A percentile compares a stretch with the other conserved stretches of the same genome.
Evolutionary conservation across 306 rosid species (phyloP).

Genomic region (Urtica urens): DNA sequence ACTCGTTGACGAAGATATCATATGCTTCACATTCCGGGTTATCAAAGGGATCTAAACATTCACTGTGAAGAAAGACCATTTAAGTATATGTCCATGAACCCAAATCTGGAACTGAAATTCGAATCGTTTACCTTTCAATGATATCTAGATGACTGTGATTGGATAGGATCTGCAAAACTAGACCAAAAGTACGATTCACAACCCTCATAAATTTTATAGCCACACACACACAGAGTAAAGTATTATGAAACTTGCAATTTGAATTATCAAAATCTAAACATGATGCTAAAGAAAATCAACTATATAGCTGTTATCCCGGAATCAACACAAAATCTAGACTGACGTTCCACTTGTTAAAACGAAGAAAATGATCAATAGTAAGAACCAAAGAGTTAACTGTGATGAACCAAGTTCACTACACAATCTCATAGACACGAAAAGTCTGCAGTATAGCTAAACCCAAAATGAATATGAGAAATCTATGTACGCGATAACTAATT

Average conservation of each 20-base stretch:
- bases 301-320: too few species aligned
- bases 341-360: too few species aligned
- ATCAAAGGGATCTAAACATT: constrained; percentile 87
- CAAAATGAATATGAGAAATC: background rate
- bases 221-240: background rate
- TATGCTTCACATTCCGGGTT: constrained; percentile 84
- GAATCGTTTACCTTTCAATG: constrained; percentile 49
- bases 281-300: too few species aligned
- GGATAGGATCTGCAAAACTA: constrained; percentile 55
- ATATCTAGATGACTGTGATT: constrained; percentile 49
- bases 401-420: too few species aligned
- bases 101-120: background rate
- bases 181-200: background rate
- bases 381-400: too few species aligned
- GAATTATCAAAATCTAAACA: too few species aligned
- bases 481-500: background rate
- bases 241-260: too few species aligned
- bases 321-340: too few species aligned
- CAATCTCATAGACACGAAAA: background rate
- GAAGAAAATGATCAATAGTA: too few species aligned
- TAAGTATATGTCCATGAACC: background rate
- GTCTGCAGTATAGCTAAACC: background rate
- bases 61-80: constrained; percentile 33
- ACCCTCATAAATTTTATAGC: background rate
- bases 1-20: constrained; percentile 73